phyloP scores from a whole-genome alignment of 2,329 filamentous ascomycete genomes.

The Aspergillus japonicus region DNA sequence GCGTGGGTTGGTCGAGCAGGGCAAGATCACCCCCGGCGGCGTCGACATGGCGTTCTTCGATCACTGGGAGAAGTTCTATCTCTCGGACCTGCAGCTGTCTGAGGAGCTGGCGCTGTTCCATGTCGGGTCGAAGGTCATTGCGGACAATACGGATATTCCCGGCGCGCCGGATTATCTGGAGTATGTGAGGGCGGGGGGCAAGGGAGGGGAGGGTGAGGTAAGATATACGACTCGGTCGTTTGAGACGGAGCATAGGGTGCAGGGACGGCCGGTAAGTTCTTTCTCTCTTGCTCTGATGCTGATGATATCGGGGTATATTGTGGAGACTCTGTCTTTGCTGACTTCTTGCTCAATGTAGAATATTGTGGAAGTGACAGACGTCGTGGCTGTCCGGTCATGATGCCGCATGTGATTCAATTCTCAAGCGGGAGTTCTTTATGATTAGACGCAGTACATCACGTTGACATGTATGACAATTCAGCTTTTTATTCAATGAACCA shows the following conservation, averaged over 20 bases:
- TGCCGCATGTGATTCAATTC: background rate
- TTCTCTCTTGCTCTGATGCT: background rate
- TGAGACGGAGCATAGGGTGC: conserved; percentile 2
- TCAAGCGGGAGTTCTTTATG: too few species aligned
- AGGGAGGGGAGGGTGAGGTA: conserved; percentile 13
- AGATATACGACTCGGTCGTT: conserved; percentile 26
- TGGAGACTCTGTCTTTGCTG: background rate
- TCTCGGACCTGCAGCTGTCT: conserved; percentile 35
- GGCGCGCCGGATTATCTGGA: conserved; percentile 44
- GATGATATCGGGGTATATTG: background rate
- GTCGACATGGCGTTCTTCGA: conserved; percentile 42
- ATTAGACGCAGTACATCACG: too few species aligned
- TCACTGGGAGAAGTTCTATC: conserved; percentile 38
- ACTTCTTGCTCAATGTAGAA: conserved; percentile 10
- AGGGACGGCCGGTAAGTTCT: conserved; percentile 14
- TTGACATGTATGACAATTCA: too few species aligned
- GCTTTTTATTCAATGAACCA: too few species aligned
- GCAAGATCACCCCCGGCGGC: conserved; percentile 20
- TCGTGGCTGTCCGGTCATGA: conserved; percentile 4
- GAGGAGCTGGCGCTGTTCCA: conserved; percentile 36
- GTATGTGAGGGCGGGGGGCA: conserved; percentile 36
- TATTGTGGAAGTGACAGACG: conserved; percentile 22
- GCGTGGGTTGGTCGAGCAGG: conserved; percentile 26
- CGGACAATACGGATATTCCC: conserved; percentile 42
- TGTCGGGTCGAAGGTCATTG: conserved; percentile 34